A percentile compares a stretch with the other conserved stretches of the same genome.
These are phyloP conservation scores for Jamesozyma hellenica DNA, from an alignment of 805 yeast species.

Conservation along the genomic window DNA sequence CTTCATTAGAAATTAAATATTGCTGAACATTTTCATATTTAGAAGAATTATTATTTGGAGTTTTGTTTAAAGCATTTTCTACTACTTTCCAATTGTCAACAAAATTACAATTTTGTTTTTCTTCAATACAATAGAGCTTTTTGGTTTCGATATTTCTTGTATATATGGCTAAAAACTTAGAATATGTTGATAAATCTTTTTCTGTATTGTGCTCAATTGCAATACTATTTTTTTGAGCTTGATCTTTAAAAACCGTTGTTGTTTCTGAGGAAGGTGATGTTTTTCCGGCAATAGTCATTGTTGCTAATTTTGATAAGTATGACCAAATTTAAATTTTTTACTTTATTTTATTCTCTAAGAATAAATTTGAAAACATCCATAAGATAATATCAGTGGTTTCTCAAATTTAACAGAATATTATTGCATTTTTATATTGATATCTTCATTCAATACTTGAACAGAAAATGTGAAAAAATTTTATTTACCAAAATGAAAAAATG, in stretches of 20 bases:
- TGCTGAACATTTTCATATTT: slow-evolving; percentile 12
- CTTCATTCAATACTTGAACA: too few species aligned
- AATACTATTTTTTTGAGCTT: slow-evolving; percentile 7
- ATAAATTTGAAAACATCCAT: too few species aligned
- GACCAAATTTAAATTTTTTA: too few species aligned
- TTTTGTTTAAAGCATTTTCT: slow-evolving; percentile 4
- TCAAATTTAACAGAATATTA: too few species aligned
- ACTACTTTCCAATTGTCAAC: slow-evolving; percentile 24
- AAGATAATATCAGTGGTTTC: too few species aligned
- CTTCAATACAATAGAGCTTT: slow-evolving; percentile 21
- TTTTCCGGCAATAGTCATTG: slow-evolving; percentile 11
- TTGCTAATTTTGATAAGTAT: slow-evolving; percentile 1
- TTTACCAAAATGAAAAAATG: too few species aligned
- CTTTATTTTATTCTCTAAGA: too few species aligned
- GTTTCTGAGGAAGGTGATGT: slow-evolving; percentile 2
- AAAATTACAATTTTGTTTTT: slow-evolving; percentile 28
- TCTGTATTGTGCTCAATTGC: slow-evolving; percentile 13
- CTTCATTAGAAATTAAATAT: slow-evolving; percentile 10
- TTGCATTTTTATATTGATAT: too few species aligned
- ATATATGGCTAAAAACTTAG: slow-evolving; percentile 33
- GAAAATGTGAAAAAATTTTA: too few species aligned
- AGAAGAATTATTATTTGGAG: slow-evolving; percentile 4
- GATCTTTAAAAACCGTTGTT: not conserved
- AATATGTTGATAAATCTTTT: slow-evolving; percentile 29
- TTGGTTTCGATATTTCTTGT: slow-evolving; percentile 20